These are phyloP conservation scores for Plantago ovata DNA, from an alignment of 257 asterid species.

Conservation along the genomic window DNA sequence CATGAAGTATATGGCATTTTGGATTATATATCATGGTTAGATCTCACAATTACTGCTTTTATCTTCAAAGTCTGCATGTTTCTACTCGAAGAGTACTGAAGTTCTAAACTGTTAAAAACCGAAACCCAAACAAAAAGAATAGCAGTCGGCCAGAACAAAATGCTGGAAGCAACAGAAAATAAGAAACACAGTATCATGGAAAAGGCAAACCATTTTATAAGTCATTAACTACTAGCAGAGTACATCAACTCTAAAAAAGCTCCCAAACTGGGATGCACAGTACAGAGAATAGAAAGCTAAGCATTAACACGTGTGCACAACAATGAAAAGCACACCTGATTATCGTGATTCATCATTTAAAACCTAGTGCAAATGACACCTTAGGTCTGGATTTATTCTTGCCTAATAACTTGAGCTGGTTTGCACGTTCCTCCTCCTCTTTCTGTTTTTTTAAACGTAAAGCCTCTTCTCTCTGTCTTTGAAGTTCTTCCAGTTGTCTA, in stretches of 20 bases:
- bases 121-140: too few relatives aligned
- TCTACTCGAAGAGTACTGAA: too few relatives aligned
- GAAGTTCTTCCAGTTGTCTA: constrained; percentile 84
- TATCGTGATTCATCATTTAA: constrained; percentile 40
- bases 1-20: too few relatives aligned
- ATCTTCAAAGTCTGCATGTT: too few relatives aligned
- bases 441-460: constrained; percentile 66
- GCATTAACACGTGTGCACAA: neutral
- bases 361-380: constrained; percentile 70
- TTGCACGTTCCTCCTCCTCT: constrained; percentile 93
- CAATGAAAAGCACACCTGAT: neutral
- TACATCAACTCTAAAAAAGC: neutral
- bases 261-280: neutral
- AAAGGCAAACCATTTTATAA: neutral
- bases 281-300: neutral
- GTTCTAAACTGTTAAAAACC: too few relatives aligned
- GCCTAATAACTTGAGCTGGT: constrained; percentile 84
- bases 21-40: too few relatives aligned
- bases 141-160: too few relatives aligned
- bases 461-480: constrained; percentile 87
- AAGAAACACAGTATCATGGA: neutral
- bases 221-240: neutral
- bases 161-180: neutral
- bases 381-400: constrained; percentile 96
- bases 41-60: too few relatives aligned